These are phyloP conservation scores for Trifolium fragiferum DNA, from an alignment of 306 rosid genomes.

Conservation along the genomic window DNA sequence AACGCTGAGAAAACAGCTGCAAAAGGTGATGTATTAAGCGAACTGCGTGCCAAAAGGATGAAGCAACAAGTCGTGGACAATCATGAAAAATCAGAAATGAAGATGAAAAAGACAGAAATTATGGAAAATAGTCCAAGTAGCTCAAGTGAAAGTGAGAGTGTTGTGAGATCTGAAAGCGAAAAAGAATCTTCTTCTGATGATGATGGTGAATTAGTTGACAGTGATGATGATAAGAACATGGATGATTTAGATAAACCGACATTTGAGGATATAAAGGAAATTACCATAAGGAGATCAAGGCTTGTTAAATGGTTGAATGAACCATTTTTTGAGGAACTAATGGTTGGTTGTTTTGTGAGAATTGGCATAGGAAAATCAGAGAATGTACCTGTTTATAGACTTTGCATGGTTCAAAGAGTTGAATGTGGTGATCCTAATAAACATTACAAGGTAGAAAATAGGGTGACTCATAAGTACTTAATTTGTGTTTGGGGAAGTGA, in stretches of 20 bases:
- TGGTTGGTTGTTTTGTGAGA: slow-evolving; percentile 73
- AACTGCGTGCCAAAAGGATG: slow-evolving; percentile 58
- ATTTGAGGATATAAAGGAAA: slow-evolving; percentile 58
- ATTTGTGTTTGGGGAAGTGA: slow-evolving; percentile 68
- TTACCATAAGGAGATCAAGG: slow-evolving; percentile 64
- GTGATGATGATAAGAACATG: slow-evolving; percentile 52
- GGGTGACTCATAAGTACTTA: slow-evolving; percentile 59
- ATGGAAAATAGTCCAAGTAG: slow-evolving; percentile 39
- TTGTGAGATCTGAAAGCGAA: slow-evolving; percentile 50
- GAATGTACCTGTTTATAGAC: slow-evolving; percentile 60
- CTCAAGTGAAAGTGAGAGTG: slow-evolving; percentile 56
- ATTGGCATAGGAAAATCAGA: slow-evolving; percentile 61
- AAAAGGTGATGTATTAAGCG: slow-evolving; percentile 52
- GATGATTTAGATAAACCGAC: slow-evolving; percentile 52
- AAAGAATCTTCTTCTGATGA: slow-evolving; percentile 52
- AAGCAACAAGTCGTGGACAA: slow-evolving; percentile 53
- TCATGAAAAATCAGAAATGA: slow-evolving; percentile 37
- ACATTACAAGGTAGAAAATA: slow-evolving; percentile 60
- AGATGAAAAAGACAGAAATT: slow-evolving; percentile 11
- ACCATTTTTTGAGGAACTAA: slow-evolving; percentile 70
- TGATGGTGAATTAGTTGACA: slow-evolving; percentile 48
- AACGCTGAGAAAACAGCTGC: slow-evolving; percentile 58
- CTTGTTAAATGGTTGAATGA: slow-evolving; percentile 69
- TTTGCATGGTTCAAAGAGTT: slow-evolving; percentile 60
- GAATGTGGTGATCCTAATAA: slow-evolving; percentile 46